These are phyloP conservation scores for Boletus edulis DNA, from an alignment of 768 basidiomycete species.

Conservation along the genomic window DNA sequence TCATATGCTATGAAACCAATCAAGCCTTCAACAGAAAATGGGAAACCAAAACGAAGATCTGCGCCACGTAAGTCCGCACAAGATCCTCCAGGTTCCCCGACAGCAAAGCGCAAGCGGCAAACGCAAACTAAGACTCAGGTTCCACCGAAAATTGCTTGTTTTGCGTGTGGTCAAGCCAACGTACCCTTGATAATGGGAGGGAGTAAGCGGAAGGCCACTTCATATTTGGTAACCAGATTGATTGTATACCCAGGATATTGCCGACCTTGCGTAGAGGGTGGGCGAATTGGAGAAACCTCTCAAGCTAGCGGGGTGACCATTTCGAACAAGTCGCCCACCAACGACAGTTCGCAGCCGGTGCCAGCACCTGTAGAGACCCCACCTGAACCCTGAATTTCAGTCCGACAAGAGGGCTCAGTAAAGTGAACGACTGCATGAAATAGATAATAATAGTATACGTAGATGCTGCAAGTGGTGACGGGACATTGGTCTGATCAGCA, in stretches of 20 bases:
- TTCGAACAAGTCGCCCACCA: not conserved
- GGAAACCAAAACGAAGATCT: conserved; percentile 36
- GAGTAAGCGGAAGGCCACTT: conserved; percentile 43
- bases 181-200: conserved; percentile 78
- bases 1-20: conserved; percentile 56
- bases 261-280: conserved; percentile 61
- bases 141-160: conserved; percentile 51
- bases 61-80: conserved; percentile 31
- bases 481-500: not conserved
- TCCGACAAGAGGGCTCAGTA: not conserved
- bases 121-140: conserved; percentile 32
- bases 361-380: not conserved
- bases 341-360: conserved; percentile 4
- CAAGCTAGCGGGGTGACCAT: conserved; percentile 9
- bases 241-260: conserved; percentile 52
- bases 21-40: conserved; percentile 46
- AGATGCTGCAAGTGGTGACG: not conserved
- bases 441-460: conserved; percentile 14
- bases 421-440: not conserved
- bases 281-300: conserved; percentile 38
- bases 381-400: not conserved
- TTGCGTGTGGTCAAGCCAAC: conserved; percentile 60
- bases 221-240: not conserved
- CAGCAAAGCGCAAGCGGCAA: conserved; percentile 42
- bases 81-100: conserved; percentile 15